Conservation (phyloP, 345 rosid genomes). For the Syzygium aromaticum region DNA sequence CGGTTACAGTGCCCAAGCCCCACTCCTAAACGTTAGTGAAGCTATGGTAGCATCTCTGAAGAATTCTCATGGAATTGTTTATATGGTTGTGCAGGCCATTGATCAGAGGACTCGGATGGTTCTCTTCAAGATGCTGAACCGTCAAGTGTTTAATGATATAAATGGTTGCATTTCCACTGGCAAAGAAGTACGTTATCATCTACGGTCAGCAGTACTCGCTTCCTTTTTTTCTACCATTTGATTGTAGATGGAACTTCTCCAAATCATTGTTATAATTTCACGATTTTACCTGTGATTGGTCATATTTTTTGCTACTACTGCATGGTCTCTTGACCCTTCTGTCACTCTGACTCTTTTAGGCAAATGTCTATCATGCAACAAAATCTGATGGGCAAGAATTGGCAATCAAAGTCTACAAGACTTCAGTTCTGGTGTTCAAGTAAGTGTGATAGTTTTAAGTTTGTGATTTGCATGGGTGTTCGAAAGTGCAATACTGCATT, state of each 20-base stretch:
- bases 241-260: background rate
- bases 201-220: background rate
- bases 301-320: background rate
- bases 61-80: background rate
- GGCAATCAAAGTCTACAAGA: constrained; percentile 91
- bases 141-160: constrained; percentile 69
- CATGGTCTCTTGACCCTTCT: background rate
- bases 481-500: background rate
- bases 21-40: background rate
- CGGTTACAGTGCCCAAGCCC: background rate
- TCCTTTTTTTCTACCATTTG: background rate
- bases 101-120: constrained; percentile 95
- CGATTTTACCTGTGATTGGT: background rate
- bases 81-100: constrained; percentile 52
- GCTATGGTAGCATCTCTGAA: background rate
- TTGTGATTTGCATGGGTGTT: background rate
- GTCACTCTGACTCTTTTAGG: constrained; percentile 29
- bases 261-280: background rate
- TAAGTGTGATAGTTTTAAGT: constrained; percentile 16
- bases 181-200: constrained; percentile 55
- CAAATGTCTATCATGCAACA: constrained; percentile 95
- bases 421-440: constrained; percentile 88
- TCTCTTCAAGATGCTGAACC: constrained; percentile 86
- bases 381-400: constrained; percentile 78
- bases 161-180: constrained; percentile 98